Evolutionary conservation across 768 basidiomycete genomes (phyloP).

Genomic region (Strobilomyces dryophilus): DNA sequence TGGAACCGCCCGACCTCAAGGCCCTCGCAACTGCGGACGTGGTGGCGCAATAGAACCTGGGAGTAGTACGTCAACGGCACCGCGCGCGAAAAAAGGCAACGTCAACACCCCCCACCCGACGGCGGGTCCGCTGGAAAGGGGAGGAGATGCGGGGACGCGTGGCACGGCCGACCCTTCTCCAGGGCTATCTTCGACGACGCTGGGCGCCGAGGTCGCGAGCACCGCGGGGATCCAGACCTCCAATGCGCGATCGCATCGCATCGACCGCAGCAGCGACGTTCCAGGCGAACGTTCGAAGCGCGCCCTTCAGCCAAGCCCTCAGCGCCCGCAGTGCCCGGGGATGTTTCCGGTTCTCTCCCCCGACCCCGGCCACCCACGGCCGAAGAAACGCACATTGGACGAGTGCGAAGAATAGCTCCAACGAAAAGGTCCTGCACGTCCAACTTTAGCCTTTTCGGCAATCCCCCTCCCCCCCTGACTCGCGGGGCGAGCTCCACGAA

Average conservation of each 20-base stretch:
- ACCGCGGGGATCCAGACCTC: not conserved
- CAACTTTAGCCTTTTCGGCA: not conserved
- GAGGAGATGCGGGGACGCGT: not conserved
- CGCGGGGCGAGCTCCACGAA: not conserved
- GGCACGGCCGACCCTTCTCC: not conserved
- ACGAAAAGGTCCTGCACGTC: not conserved
- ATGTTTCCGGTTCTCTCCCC: too few relatives aligned
- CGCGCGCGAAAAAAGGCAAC: not conserved
- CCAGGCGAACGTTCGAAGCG: not conserved
- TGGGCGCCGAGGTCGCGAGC: not conserved
- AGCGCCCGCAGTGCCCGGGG: not conserved
- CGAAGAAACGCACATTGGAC: conserved; percentile 24
- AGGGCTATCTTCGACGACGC: too few relatives aligned
- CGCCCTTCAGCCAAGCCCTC: not conserved
- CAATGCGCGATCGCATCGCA: not conserved
- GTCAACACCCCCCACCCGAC: too few relatives aligned
- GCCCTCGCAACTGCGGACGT: not conserved
- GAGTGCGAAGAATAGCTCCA: conserved; percentile 6
- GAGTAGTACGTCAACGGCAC: not conserved
- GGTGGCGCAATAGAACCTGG: not conserved
- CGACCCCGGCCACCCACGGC: conserved; percentile 3
- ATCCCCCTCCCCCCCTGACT: not conserved
- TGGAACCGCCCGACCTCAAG: not conserved
- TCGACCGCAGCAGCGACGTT: not conserved
- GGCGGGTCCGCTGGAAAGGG: too few relatives aligned